Base-by-base conservation (phyloP, 805 yeast species). In the Kluyveromyces wickerhamii region DNA sequence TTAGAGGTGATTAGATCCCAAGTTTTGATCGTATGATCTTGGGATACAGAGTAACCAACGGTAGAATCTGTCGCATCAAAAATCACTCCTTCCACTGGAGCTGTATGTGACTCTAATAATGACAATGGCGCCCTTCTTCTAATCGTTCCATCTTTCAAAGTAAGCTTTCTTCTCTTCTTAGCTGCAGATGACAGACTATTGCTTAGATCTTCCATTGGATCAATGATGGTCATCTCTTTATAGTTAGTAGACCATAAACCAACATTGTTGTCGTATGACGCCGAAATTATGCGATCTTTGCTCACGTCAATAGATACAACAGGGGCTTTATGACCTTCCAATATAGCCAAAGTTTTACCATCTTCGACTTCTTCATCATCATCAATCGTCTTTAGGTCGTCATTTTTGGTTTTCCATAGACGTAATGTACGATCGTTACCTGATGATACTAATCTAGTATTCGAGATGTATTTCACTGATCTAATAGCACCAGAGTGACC, bases 1-100 rank as follows among this genome's bases (percentile, higher is more conserved):
- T 84, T 72, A 9, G 83, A 67, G 2, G 96, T 88, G 12, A 85
- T 82, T 49, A 92, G 66, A 66, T 92, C 98, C 97, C 97, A 92
- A 0, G 98, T 92, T 52, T 83, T 82, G 44, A 92, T 77, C 1
- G 95, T 77, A 57, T 92, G 98, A 63, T 92, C 97, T 57, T 87
- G 96, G 5, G 96, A 82, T 2, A 84, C 95, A 0, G 97, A 86
- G 60, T 92, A 89, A 8, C 80, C 95, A 4, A 89, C 95, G 0
- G 94, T 73, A 29, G 69, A 43, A 57, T 89, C 97, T 14, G 65
- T 63, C 3, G 66, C 53, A 51, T 84, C 95, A 54, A 87, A 85
- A 10, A 74, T 67, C 16, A 85, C 82, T 24, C 73, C 94, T 51
- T 86, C 92, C 15, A 89, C 96, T 2, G 97, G 94, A 23, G 79